These are phyloP conservation scores for Ceraceosorus guamensis DNA, from an alignment of 1,284 basidiomycete species.

Conservation along the genomic window DNA sequence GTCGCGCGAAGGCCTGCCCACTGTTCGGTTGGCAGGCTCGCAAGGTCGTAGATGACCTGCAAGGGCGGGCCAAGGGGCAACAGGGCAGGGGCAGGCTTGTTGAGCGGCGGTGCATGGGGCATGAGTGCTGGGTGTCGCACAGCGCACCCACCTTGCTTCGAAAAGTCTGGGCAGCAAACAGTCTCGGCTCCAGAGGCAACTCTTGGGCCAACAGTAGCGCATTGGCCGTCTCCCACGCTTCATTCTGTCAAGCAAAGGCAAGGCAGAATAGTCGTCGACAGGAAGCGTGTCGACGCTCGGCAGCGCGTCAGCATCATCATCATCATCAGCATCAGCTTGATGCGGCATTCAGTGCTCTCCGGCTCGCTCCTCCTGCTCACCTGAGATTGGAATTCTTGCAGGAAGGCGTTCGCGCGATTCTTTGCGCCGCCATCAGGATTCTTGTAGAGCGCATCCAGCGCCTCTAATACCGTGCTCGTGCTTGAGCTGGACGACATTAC, in stretches of 20 bases:
- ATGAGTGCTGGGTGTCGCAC: neutral
- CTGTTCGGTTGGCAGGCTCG: slow-evolving; percentile 70
- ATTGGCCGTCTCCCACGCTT: slow-evolving; percentile 95
- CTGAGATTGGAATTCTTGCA: slow-evolving; percentile 50
- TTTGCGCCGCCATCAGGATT: slow-evolving; percentile 73
- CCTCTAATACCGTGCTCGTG: slow-evolving; percentile 52
- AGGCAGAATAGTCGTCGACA: neutral
- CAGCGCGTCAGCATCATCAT: neutral
- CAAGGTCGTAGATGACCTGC: slow-evolving; percentile 80
- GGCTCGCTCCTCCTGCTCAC: neutral
- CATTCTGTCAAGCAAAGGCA: slow-evolving; percentile 81
- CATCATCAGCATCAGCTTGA: neutral
- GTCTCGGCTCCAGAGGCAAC: slow-evolving; percentile 69
- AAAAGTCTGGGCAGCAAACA: slow-evolving; percentile 96
- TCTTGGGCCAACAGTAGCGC: slow-evolving; percentile 74
- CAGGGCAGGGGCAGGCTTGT: neutral
- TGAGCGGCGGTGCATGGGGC: neutral
- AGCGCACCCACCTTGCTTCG: slow-evolving; percentile 81
- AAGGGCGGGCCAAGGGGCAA: slow-evolving; percentile 1
- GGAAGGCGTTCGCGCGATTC: slow-evolving; percentile 55
- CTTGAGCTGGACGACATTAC: too few relatives aligned
- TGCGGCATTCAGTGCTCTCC: neutral
- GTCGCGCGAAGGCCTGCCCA: slow-evolving; percentile 78
- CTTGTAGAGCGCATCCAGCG: slow-evolving; percentile 54
- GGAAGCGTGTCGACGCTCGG: neutral